phyloP scores from a whole-genome alignment of 1,284 basidiomycete genomes.

The Tilletia caries region DNA sequence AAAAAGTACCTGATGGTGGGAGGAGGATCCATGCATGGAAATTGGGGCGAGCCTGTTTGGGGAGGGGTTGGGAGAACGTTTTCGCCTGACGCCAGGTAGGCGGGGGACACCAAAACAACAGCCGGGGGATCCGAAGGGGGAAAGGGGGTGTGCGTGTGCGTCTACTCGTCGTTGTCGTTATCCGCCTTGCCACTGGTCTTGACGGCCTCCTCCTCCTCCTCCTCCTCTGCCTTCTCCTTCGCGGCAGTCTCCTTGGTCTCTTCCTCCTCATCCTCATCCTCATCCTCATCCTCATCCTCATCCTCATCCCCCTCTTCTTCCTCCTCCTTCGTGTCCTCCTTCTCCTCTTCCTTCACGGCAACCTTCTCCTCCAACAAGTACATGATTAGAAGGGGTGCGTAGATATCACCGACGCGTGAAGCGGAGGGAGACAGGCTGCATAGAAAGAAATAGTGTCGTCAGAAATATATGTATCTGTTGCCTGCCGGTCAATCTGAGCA shows the following conservation, averaged over 20 bases:
- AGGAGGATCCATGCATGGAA: too few relatives aligned
- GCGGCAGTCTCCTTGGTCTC: too few relatives aligned
- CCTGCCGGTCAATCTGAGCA: too few relatives aligned
- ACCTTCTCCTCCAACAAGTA: neutral
- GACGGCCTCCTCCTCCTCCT: neutral
- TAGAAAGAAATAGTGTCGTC: too few relatives aligned
- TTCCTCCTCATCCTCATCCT: neutral
- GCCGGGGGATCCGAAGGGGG: neutral
- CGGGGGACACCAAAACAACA: too few relatives aligned
- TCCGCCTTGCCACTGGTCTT: neutral
- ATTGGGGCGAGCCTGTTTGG: too few relatives aligned
- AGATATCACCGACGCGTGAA: conserved; percentile 1
- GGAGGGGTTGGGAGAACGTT: too few relatives aligned
- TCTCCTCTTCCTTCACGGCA: neutral
- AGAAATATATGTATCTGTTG: too few relatives aligned
- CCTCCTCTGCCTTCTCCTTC: neutral
- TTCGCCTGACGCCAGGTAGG: too few relatives aligned
- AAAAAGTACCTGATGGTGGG: too few relatives aligned
- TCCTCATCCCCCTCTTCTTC: neutral
- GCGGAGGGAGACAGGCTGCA: neutral
- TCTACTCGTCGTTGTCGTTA: neutral
- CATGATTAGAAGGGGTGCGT: too few relatives aligned
- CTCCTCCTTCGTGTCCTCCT: too few relatives aligned
- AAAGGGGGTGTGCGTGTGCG: neutral
- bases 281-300: neutral